Base-by-base conservation (phyloP, 371 early-diverging fungal genomes). In the Fennellomyces sp. region DNA sequence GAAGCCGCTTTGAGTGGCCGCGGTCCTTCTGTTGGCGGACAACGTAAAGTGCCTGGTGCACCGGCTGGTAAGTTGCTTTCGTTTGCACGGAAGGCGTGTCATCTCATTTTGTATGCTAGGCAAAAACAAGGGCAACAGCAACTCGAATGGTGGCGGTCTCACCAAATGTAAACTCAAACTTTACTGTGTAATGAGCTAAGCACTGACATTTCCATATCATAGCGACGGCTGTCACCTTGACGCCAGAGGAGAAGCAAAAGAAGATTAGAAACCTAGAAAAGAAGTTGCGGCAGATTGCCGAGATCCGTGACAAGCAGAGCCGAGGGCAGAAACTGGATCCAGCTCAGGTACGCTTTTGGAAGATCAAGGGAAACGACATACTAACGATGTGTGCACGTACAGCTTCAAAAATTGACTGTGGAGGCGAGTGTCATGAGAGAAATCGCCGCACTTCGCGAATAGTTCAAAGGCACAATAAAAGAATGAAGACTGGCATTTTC, bases 251-350 rank as follows among this genome's bases (percentile, higher is more conserved):
- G 51, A 85, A 78, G 23, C 91, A 91, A 63, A 97, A 96, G 85
- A 91, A 89, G 74, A 82, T 94, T 63, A 88, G 94, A 62, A 84
- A 76, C 51, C 72, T 96, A 26, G 88, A 90, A 59, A 95, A 94
- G 83, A 97, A 97, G 75, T 73, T 97, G 59, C 85, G 88, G 68
- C 93, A 94, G 73, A 97, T 97, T 71, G 79, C 80, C 36, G 93
- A 90, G 39, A 76, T 97, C 45, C 91, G 91, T 66, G 88, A 88
- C 35, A 88, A 88, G 60, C 84, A 87, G 69, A 80, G 76, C 7
- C 78, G 80, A 4, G 97, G 97, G 28, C 94, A 92, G 63, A 75
- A 69, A 31, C 76, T 97, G 15, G 94, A 93, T 69, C 72, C 84
- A 61, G 92, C 93, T 48, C 98, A 97, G 84, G 73, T 89, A 64